phyloP scores from a whole-genome alignment of 805 yeast species.

The Brettanomyces custersianus region DNA sequence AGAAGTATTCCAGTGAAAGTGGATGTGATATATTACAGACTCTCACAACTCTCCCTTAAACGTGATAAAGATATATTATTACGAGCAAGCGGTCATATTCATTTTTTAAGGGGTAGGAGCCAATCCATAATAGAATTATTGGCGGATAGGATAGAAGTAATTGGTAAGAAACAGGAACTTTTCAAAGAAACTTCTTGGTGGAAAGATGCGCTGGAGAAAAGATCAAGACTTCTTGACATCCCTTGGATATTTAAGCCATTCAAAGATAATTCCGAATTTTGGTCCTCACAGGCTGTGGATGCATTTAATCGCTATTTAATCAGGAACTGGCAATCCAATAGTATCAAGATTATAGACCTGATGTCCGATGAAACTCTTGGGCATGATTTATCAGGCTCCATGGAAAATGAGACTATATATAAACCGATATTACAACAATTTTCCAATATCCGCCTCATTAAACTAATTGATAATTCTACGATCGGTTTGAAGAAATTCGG shows the following conservation, averaged over 20 bases:
- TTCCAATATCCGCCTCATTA: background rate
- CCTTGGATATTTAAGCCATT: slow-evolving; percentile 29
- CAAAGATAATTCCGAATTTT: too few species aligned
- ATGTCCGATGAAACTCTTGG: background rate
- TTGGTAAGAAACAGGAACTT: slow-evolving; percentile 16
- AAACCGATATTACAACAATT: background rate
- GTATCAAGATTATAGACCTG: too few species aligned
- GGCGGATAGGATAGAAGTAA: slow-evolving; percentile 19
- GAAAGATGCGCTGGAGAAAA: slow-evolving; percentile 19
- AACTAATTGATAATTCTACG: background rate
- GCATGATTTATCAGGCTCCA: background rate
- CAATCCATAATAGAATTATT: slow-evolving; percentile 21
- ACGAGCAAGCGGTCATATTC: slow-evolving; percentile 19
- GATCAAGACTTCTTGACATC: slow-evolving; percentile 13
- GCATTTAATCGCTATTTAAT: too few species aligned
- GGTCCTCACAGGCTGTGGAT: too few species aligned
- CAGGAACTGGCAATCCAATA: too few species aligned
- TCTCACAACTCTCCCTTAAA: slow-evolving; percentile 7
- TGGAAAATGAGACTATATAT: background rate
- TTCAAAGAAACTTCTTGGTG: slow-evolving; percentile 29
- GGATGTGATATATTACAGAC: background rate
- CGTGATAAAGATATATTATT: slow-evolving; percentile 20
- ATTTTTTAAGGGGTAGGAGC: slow-evolving; percentile 4
- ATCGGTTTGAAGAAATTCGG: background rate
- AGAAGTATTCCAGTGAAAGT: slow-evolving; percentile 21